Conservation (phyloP, 495 filamentous ascomycete genomes). For the Neurospora tetrasperma region DNA sequence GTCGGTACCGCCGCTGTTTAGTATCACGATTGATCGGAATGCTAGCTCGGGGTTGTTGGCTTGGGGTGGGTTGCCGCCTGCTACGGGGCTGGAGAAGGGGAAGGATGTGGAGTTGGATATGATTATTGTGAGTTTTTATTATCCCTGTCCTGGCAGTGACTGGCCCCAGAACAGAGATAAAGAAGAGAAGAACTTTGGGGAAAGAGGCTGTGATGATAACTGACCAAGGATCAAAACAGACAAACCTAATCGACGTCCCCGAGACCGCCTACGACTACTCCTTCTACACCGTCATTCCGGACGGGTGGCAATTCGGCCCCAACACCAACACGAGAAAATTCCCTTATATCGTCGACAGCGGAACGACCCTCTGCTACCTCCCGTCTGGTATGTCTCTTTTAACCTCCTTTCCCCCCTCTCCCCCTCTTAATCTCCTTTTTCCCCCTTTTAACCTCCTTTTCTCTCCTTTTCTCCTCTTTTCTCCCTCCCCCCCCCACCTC, state of each 20-base stretch:
- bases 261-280: conserved; percentile 24
- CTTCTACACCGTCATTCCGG: conserved; percentile 33
- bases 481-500: too few relatives aligned
- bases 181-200: too few relatives aligned
- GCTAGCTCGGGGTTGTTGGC: conserved; percentile 36
- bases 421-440: neutral
- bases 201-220: neutral
- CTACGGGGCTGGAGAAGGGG: conserved; percentile 19
- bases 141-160: too few relatives aligned
- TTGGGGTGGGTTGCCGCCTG: conserved; percentile 39
- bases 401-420: neutral
- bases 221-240: conserved; percentile 12
- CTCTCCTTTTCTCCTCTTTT: too few relatives aligned
- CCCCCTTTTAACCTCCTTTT: too few relatives aligned
- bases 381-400: conserved; percentile 18
- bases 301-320: conserved; percentile 28
- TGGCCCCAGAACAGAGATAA: too few relatives aligned
- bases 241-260: conserved; percentile 17
- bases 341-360: conserved; percentile 40
- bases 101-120: conserved; percentile 26
- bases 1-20: conserved; percentile 46
- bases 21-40: conserved; percentile 35
- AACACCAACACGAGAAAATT: conserved; percentile 22
- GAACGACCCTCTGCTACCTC: conserved; percentile 34
- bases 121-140: conserved; percentile 22